These are phyloP conservation scores for Micractinium conductrix DNA, from an alignment of 139 green algal genomes.

Conservation along the genomic window DNA sequence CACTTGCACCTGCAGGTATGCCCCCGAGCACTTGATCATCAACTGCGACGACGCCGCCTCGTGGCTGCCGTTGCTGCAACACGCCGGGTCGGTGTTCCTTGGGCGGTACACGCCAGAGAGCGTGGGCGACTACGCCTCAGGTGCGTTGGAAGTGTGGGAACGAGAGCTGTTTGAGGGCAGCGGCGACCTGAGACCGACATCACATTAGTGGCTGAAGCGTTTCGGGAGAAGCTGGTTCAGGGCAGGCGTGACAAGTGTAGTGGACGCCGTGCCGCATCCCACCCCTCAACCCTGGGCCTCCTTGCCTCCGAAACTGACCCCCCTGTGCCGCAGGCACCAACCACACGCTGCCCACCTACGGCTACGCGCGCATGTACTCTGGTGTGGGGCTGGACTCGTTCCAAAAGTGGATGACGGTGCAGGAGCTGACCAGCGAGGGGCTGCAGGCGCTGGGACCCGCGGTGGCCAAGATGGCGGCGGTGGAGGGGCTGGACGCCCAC, in stretches of 20 bases:
- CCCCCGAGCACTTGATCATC: conserved; percentile 98
- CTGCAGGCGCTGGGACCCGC: conserved; percentile 83
- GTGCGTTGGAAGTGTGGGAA: not conserved
- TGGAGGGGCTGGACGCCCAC: conserved; percentile 97
- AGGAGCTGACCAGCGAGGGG: conserved; percentile 82
- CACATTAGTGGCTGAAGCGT: not conserved
- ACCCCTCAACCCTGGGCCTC: not conserved
- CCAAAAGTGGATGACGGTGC: conserved; percentile 98
- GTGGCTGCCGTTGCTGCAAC: conserved; percentile 86
- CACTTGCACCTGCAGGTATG: conserved; percentile 68
- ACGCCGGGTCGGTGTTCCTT: conserved; percentile 96
- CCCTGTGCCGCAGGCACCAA: conserved; percentile 83
- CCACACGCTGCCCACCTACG: conserved; percentile 98
- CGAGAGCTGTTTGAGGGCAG: too few species aligned
- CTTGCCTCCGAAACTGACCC: not conserved
- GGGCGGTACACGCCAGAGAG: conserved; percentile 95
- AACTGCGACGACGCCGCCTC: conserved; percentile 91
- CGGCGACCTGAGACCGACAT: not conserved
- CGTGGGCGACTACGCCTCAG: conserved; percentile 97
- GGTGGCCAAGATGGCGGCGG: conserved; percentile 94
- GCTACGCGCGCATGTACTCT: conserved; percentile 98
- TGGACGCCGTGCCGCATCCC: not conserved
- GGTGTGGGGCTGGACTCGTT: conserved; percentile 96
- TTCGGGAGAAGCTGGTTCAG: not conserved
- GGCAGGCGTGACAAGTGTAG: too few species aligned